Evolutionary conservation across 805 yeast genomes (phyloP), one percentile per base, ranked within the genome.

Genomic region (Lipomyces mesembrius): DNA sequence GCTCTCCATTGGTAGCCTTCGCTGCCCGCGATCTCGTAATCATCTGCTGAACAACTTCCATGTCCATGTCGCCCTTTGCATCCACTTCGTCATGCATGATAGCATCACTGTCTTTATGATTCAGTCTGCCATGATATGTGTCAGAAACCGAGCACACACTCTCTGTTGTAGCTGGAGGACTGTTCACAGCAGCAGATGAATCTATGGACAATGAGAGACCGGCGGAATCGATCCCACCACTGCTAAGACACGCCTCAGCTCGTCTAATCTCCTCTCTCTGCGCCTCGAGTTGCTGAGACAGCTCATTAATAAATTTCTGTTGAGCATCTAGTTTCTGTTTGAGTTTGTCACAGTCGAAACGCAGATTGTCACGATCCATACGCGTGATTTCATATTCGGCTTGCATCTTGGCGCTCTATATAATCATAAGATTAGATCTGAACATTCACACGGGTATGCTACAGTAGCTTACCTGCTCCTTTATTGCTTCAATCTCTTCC

Each of bases 151-250:
- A 57, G 12, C 51, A 25, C 29, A 27, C 51, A 27, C 60, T 52
- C 53, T 58, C 65, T 22, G 66, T 54, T 14, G 66, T 63, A 2
- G 66, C 59, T 17, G 66, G 66, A 7, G 66, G 66, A 63, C 66
- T 63, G 37, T 63, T 54, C 14, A 63, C 66, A 3, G 57, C 60
- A 20, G 66, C 61, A 11, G 53, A 35, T 37, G 17, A 43, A 17
- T 43, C 49, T 8, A 43, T 17, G 3, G 49, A 17, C 49, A 17
- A 17, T n/a, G 46, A 32, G n/a, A 25, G 25, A 9, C 35, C 29
- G 22, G 51, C 49, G 46, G 46, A 5, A 7, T 49, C 22, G 37
- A n/a, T n/a, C 49, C 49, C 56, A 43, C 52, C 39, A 37, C 57
- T 14, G 53, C 29, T 17, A 43, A 7, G 17, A 32, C 61, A 3